A percentile compares a stretch with the other conserved stretches of the same genome.
These are phyloP conservation scores for Aspergillus sclerotialis DNA, from an alignment of 2,329 filamentous ascomycete species.

Conservation along the genomic window DNA sequence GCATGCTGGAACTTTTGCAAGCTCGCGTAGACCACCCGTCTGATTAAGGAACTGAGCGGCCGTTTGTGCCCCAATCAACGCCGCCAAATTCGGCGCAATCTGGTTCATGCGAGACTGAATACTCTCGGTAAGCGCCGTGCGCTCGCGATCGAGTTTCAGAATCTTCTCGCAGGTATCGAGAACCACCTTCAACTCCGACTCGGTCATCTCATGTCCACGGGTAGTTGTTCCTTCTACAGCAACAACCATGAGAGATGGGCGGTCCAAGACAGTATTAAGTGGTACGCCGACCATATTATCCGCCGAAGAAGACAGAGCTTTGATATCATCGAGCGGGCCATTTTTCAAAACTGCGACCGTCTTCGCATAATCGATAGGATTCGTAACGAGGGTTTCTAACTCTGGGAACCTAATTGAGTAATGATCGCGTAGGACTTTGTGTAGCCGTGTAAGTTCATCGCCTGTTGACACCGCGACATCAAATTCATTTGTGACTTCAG, in stretches of 20 bases:
- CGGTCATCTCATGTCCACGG: slow-evolving; percentile 67
- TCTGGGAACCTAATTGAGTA: slow-evolving; percentile 93
- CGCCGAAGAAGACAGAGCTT: slow-evolving; percentile 65
- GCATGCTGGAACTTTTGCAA: slow-evolving; percentile 88
- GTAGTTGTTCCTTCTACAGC: slow-evolving; percentile 90
- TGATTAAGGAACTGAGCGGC: slow-evolving; percentile 96
- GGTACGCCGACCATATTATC: slow-evolving; percentile 71
- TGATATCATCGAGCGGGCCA: slow-evolving; percentile 83
- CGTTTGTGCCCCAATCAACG: slow-evolving; percentile 82
- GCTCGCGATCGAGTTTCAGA: slow-evolving; percentile 78
- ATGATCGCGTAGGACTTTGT: slow-evolving; percentile 94
- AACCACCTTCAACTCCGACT: slow-evolving; percentile 68
- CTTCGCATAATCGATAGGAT: slow-evolving; percentile 90
- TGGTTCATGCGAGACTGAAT: slow-evolving; percentile 95
- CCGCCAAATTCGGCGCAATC: slow-evolving; percentile 90
- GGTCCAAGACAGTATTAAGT: slow-evolving; percentile 75
- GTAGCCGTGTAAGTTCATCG: slow-evolving; percentile 82
- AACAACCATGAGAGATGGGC: slow-evolving; percentile 89
- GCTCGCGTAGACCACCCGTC: slow-evolving; percentile 76
- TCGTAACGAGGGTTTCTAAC: slow-evolving; percentile 81
- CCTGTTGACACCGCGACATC: slow-evolving; percentile 92
- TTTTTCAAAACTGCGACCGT: slow-evolving; percentile 90
- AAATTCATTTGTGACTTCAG: slow-evolving; percentile 68
- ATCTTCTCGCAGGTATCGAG: slow-evolving; percentile 78
- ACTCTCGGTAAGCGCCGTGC: slow-evolving; percentile 80